Evolutionary conservation across 768 basidiomycete genomes (phyloP).

Genomic region (Lyophyllum atratum): DNA sequence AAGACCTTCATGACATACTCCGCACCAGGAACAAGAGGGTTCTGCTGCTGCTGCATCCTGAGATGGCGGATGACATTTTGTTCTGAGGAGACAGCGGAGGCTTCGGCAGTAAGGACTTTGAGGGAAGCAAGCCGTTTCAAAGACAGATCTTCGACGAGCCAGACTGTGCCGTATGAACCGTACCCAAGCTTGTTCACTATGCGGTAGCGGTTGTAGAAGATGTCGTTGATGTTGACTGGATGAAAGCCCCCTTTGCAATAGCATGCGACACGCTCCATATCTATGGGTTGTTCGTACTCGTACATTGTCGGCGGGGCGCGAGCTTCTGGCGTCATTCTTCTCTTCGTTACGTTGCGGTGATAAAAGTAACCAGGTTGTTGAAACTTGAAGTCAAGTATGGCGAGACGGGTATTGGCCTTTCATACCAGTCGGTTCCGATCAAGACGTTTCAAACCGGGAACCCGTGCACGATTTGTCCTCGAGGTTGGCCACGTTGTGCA

Average conservation of each 20-base stretch:
- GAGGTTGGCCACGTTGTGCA: constrained; percentile 14
- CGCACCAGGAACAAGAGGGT: neutral
- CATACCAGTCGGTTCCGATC: too few species aligned
- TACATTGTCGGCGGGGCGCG: too few species aligned
- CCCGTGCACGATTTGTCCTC: too few species aligned
- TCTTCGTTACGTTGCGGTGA: neutral
- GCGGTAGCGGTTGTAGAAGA: constrained; percentile 11
- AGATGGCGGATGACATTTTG: neutral
- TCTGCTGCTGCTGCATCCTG: neutral
- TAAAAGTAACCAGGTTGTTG: neutral
- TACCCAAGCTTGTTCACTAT: constrained; percentile 17
- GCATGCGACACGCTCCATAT: neutral
- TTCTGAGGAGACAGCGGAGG: neutral
- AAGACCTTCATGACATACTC: constrained; percentile 3
- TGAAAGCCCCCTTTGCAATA: constrained; percentile 9
- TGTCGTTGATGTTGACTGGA: constrained; percentile 14
- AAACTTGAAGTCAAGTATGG: too few species aligned
- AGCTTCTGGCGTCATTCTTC: too few species aligned
- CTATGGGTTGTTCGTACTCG: neutral
- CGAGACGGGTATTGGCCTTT: too few species aligned
- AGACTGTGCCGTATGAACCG: constrained; percentile 15
- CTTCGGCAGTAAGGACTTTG: neutral
- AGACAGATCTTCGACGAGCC: constrained; percentile 1
- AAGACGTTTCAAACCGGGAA: too few species aligned
- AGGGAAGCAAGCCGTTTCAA: neutral